phyloP scores from a whole-genome alignment of 371 early-diverging fungal genomes.

The Umbelopsis sp. region DNA sequence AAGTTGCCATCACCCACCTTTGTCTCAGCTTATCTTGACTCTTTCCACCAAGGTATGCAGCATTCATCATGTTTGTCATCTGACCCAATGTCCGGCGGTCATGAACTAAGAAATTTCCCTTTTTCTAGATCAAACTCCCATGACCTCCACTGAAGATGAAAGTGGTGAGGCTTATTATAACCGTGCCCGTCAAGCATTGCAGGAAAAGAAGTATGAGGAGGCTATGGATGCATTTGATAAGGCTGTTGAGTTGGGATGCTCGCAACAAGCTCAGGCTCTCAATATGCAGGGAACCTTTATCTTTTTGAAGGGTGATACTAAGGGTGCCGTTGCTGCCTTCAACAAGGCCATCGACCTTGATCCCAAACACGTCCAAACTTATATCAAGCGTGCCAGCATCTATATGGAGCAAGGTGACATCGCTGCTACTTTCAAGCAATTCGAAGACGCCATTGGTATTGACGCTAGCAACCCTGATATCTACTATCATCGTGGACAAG shows the following conservation, averaged over 20 bases:
- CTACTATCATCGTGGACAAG: conserved; percentile 73
- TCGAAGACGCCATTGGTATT: conserved; percentile 70
- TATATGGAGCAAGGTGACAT: conserved; percentile 85
- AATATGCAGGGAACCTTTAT: conserved; percentile 88
- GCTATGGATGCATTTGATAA: conserved; percentile 72
- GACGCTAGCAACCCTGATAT: conserved; percentile 76
- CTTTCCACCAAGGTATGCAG: conserved; percentile 72
- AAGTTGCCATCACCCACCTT: conserved; percentile 90
- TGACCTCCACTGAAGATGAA: conserved; percentile 37
- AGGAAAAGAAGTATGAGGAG: conserved; percentile 64
- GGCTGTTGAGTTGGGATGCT: conserved; percentile 67
- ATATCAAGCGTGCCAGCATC: conserved; percentile 87
- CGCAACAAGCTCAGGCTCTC: conserved; percentile 61
- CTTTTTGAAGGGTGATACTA: conserved; percentile 86
- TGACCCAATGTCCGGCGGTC: too few species aligned
- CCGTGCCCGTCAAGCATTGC: conserved; percentile 52
- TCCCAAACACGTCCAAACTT: conserved; percentile 79
- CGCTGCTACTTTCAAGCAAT: conserved; percentile 65
- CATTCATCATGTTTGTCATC: neutral
- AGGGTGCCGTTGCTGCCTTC: conserved; percentile 73
- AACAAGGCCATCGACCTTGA: conserved; percentile 82
- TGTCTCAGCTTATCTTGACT: conserved; percentile 88
- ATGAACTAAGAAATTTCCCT: neutral
- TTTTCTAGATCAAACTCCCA: conserved; percentile 27
- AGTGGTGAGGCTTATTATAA: conserved; percentile 55